A percentile compares a stretch with the other conserved stretches of the same genome.
These are phyloP conservation scores for Colletotrichum sidae DNA, from an alignment of 2,329 filamentous ascomycete species.

Conservation along the genomic window DNA sequence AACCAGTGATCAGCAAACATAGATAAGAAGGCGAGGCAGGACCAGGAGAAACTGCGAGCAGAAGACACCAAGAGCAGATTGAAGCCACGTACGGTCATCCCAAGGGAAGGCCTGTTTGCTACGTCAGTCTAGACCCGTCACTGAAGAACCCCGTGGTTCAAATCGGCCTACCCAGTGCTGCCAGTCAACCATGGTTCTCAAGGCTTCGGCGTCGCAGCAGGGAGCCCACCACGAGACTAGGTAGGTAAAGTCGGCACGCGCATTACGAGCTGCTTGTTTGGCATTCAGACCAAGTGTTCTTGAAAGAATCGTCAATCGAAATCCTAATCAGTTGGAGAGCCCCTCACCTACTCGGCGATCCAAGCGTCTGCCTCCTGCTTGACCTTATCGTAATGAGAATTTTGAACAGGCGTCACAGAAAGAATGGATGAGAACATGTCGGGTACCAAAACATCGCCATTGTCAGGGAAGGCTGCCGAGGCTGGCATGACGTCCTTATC, in stretches of 20 bases:
- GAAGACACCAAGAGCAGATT: too few relatives aligned
- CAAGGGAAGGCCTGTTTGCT: not conserved
- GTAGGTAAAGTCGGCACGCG: constrained; percentile 1
- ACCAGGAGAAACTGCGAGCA: too few relatives aligned
- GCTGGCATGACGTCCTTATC: too few relatives aligned
- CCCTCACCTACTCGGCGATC: not conserved
- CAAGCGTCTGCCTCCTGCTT: constrained; percentile 1
- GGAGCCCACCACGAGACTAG: constrained; percentile 9
- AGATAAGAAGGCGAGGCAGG: too few relatives aligned
- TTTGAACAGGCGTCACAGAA: constrained; percentile 2
- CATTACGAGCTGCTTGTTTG: not conserved
- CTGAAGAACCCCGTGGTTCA: not conserved
- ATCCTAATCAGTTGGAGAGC: too few relatives aligned
- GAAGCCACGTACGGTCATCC: not conserved
- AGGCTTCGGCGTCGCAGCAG: constrained; percentile 1
- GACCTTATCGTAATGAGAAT: not conserved
- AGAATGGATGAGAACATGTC: constrained; percentile 7
- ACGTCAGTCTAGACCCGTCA: not conserved
- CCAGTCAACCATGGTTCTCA: constrained; percentile 11
- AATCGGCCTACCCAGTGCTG: not conserved
- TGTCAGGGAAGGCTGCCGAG: too few relatives aligned
- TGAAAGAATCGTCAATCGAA: not conserved
- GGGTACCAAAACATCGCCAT: not conserved
- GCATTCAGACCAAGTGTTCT: constrained; percentile 3
- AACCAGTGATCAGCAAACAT: too few relatives aligned